Evolutionary conservation across 495 filamentous ascomycete species (phyloP).

Genomic region (Durotheca rogersii): DNA sequence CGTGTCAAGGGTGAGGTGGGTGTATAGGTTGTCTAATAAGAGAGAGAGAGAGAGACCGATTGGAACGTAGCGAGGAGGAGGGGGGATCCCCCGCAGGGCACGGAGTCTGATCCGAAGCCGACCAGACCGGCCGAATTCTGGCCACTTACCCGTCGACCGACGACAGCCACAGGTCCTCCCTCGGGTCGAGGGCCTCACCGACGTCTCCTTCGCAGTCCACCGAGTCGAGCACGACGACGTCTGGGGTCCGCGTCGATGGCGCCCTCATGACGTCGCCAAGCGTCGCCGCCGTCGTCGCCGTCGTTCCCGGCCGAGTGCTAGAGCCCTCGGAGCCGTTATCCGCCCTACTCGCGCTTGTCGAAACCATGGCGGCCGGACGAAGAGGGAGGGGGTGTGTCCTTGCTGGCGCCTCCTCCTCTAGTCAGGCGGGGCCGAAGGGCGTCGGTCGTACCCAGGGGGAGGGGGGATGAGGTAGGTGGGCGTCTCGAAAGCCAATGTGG

Average conservation of each 20-base stretch:
- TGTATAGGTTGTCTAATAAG: too few species aligned
- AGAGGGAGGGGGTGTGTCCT: too few species aligned
- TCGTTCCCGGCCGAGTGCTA: conserved; percentile 1
- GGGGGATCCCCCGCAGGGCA: too few species aligned
- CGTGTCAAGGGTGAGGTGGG: too few species aligned
- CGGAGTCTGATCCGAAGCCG: background rate
- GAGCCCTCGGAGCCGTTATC: conserved; percentile 11
- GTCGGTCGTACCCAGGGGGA: too few species aligned
- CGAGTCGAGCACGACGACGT: conserved; percentile 41
- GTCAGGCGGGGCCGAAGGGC: too few species aligned
- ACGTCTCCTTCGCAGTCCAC: conserved; percentile 21
- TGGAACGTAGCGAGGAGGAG: too few species aligned
- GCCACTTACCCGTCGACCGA: conserved; percentile 47
- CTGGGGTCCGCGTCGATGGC: conserved; percentile 39
- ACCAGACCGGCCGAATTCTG: too few species aligned
- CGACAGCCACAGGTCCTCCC: conserved; percentile 48
- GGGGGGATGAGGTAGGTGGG: too few species aligned
- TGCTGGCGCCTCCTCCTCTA: too few species aligned
- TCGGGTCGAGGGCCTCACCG: conserved; percentile 39
- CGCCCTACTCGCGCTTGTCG: conserved; percentile 1
- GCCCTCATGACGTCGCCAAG: conserved; percentile 46
- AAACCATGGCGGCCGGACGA: conserved; percentile 4
- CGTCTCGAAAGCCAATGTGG: too few species aligned
- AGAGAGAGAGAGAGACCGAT: too few species aligned
- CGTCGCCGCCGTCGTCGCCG: conserved; percentile 25